Evolutionary conservation across 2,329 filamentous ascomycete genomes (phyloP), one percentile per base, ranked within the genome.

Genomic region (Scedosporium boydii): DNA sequence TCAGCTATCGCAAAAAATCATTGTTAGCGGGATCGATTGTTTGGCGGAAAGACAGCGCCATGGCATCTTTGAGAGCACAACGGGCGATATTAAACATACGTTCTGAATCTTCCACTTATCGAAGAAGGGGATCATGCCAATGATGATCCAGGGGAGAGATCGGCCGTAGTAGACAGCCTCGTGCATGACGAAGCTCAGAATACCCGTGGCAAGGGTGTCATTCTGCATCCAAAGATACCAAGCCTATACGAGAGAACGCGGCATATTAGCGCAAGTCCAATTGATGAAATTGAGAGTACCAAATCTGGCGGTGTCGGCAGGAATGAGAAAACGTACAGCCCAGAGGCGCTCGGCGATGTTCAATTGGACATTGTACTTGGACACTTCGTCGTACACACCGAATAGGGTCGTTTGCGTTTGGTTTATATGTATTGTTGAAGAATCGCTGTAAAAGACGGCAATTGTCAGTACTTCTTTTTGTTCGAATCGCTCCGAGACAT

Each of bases 221-320:
- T 99, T 99, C 75, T 96, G 91, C 89, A 98, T 96, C 83, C 87
- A 99, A 16, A 93, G 85, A 75, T 99, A 99, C 93, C 92, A 98
- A 48, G 92, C 87, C 76, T 86, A 58, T 21, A 38, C 9, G 21
- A 29, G 21, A 29, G 27, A 34, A 34, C 29, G 29, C 6, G 29
- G 29, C 29, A 48, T 48, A 27, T 48, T 34, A 44, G 34, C 26
- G 12, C 14, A 41, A 42, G 58, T 68, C 62, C 68, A 65, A 56
- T 44, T 14, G 57, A 16, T 14, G 9, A 10, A 9, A 10, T 27
- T 29, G 62, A n/a, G 27, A 14, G 10, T 29, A 10, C 26, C 18
- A 4, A 42, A 21, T 61, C 10, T 38, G 23, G 46, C 66, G 46
- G 42, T 48, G 38, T 16, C n/a, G 21, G 61, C 58, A 56, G 62